These are phyloP conservation scores for Hippophae rhamnoides DNA, from an alignment of 306 rosid species.

Conservation along the genomic window DNA sequence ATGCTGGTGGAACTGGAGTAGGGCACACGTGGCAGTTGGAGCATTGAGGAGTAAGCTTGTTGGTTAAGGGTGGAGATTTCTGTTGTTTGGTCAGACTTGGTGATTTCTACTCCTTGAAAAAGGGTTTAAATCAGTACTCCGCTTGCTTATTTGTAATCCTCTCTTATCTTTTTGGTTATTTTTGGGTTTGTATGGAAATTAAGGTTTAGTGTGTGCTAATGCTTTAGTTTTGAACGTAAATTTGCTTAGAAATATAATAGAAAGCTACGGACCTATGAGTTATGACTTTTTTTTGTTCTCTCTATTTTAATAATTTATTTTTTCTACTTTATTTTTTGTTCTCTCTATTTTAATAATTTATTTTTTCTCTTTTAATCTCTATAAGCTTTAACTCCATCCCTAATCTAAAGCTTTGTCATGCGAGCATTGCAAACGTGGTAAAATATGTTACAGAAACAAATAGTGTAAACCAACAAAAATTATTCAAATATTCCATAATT, in stretches of 20 bases:
- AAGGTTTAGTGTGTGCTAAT: slow-evolving; percentile 16
- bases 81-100: slow-evolving; percentile 84
- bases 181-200: slow-evolving; percentile 12
- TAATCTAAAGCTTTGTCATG: no score
- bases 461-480: no score
- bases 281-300: slow-evolving; percentile 10
- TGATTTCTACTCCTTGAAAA: slow-evolving; percentile 75
- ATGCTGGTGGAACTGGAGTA: slow-evolving; percentile 25
- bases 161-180: not conserved
- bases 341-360: not conserved
- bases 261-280: slow-evolving; percentile 3
- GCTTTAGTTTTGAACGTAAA: slow-evolving; percentile 25
- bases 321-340: not conserved
- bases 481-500: no score
- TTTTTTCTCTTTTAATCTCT: not conserved
- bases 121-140: slow-evolving; percentile 50
- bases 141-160: not conserved
- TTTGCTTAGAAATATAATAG: slow-evolving; percentile 14
- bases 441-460: no score
- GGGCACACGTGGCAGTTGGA: slow-evolving; percentile 72
- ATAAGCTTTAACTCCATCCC: no score
- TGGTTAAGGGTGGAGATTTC: slow-evolving; percentile 33
- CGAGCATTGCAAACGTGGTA: no score
- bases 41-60: slow-evolving; percentile 43
- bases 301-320: no score